Conservation (phyloP, 306 rosid genomes). For the Fagus crenata region DNA sequence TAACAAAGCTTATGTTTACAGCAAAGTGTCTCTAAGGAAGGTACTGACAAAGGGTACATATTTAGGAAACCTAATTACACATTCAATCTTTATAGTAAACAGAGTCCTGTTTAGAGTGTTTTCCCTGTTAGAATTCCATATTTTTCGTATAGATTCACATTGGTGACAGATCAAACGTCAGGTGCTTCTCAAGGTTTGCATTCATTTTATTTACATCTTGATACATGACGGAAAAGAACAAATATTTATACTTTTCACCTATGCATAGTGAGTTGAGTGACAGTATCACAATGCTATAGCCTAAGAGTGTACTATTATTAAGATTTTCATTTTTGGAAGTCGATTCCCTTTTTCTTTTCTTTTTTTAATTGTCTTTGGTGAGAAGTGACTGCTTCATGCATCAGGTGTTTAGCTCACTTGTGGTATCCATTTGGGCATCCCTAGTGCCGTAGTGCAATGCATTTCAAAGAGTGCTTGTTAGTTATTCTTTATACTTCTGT, state of each 20-base stretch:
- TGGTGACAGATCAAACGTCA: neutral
- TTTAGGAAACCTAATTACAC: neutral
- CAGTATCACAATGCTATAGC: neutral
- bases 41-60: neutral
- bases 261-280: neutral
- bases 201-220: neutral
- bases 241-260: neutral
- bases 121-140: neutral
- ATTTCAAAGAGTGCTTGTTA: neutral
- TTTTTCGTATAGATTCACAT: slow-evolving; percentile 1
- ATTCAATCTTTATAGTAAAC: neutral
- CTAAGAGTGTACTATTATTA: neutral
- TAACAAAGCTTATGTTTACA: neutral
- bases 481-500: neutral
- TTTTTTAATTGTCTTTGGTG: neutral
- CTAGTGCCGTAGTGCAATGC: neutral
- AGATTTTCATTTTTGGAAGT: neutral
- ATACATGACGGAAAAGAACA: neutral
- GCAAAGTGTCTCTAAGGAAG: neutral
- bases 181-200: neutral
- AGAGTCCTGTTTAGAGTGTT: neutral
- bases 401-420: neutral
- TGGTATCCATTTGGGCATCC: neutral
- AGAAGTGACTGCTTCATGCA: neutral
- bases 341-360: too few relatives aligned